Percentiles rank a stretch among this genome's conserved stretches.
Evolutionary conservation across 1,284 basidiomycete species (phyloP).

Genomic region (Boletus semigastroideus): DNA sequence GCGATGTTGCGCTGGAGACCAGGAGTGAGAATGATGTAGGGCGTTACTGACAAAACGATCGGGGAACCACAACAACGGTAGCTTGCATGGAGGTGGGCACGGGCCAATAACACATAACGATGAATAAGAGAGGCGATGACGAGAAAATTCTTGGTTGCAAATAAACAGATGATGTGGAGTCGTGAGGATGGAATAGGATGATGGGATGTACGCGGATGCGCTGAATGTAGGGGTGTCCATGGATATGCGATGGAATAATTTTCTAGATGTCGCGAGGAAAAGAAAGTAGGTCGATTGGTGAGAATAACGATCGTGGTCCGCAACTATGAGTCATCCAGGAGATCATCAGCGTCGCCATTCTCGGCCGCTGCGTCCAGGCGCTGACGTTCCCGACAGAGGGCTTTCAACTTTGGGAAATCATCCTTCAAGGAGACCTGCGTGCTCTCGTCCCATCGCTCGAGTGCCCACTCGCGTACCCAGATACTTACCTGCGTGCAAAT

Average conservation of each 20-base stretch:
- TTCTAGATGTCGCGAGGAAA: constrained; percentile 16
- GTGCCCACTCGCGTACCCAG: constrained; percentile 63
- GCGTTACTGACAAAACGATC: constrained; percentile 19
- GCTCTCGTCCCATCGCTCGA: constrained; percentile 58
- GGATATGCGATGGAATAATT: constrained; percentile 26
- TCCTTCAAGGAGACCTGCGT: constrained; percentile 49
- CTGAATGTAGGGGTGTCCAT: constrained; percentile 31
- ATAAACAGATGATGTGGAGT: constrained; percentile 32
- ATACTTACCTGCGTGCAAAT: constrained; percentile 48
- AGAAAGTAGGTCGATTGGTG: not conserved
- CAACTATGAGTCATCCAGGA: constrained; percentile 24
- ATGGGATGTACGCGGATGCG: constrained; percentile 26
- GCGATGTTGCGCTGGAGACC: constrained; percentile 13
- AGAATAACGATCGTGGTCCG: not conserved
- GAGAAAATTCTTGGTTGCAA: constrained; percentile 32
- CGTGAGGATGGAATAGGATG: constrained; percentile 19
- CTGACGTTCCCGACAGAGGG: constrained; percentile 42
- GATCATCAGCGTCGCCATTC: constrained; percentile 14
- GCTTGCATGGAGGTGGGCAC: constrained; percentile 9
- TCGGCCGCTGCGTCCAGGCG: constrained; percentile 27
- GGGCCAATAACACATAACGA: constrained; percentile 23
- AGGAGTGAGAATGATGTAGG: not conserved
- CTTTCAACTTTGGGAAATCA: constrained; percentile 56
- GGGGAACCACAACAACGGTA: constrained; percentile 4
- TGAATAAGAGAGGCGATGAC: constrained; percentile 15